Evolutionary conservation across 2,329 filamentous ascomycete genomes (phyloP).

Genomic region (Fusarium tjaetaba): DNA sequence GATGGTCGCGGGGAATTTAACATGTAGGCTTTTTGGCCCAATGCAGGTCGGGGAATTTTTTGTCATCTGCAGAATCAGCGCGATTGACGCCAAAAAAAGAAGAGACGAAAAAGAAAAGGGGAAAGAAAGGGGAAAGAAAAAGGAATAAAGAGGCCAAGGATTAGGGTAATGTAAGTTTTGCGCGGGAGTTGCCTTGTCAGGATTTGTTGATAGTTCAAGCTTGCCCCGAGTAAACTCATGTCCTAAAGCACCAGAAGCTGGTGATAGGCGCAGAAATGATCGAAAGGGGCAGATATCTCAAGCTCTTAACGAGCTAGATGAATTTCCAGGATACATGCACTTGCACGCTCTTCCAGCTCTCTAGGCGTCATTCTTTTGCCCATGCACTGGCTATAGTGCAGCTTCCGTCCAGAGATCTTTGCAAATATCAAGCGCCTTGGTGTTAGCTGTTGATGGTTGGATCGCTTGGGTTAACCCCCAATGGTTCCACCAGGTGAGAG

Average conservation of each 20-base stretch:
- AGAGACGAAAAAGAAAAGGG: too few species aligned
- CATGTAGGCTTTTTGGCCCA: conserved; percentile 3
- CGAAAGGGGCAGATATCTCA: conserved; percentile 12
- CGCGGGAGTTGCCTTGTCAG: neutral
- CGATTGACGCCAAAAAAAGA: neutral
- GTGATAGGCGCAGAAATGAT: conserved; percentile 15
- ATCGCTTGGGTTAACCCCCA: conserved; percentile 38
- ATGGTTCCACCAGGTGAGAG: conserved; percentile 33
- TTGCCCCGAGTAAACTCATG: conserved; percentile 1
- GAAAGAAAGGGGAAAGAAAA: neutral
- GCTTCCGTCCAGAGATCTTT: conserved; percentile 16
- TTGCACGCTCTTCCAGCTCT: conserved; percentile 39
- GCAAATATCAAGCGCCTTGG: conserved; percentile 33
- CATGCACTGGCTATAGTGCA: conserved; percentile 8
- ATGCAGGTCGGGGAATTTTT: conserved; percentile 12
- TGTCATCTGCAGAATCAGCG: conserved; percentile 17
- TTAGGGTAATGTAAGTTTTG: neutral
- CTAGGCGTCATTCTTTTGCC: conserved; percentile 7
- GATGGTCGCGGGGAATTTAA: conserved; percentile 34
- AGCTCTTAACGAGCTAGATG: conserved; percentile 10
- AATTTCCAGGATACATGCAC: conserved; percentile 35
- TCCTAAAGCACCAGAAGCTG: conserved; percentile 4
- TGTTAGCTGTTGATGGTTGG: conserved; percentile 18
- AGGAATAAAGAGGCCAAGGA: neutral
- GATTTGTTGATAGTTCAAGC: neutral